Conservation (phyloP, 2,329 filamentous ascomycete genomes). For the Rasamsonia emersonii region DNA sequence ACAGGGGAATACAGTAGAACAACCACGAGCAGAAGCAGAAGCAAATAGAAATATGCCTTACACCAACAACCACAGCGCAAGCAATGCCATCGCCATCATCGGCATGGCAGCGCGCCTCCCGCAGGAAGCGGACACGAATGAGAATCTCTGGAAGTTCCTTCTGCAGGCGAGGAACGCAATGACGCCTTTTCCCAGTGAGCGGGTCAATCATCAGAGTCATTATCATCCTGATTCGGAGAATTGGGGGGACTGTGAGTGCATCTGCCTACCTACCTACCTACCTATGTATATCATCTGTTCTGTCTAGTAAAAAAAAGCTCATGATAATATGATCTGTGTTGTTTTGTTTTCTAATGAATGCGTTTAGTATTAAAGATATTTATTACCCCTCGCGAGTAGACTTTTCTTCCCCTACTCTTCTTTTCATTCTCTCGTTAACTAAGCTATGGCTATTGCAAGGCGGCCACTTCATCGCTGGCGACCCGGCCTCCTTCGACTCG, state of each 20-base stretch:
- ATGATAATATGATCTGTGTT: no score
- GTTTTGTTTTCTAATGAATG: no score
- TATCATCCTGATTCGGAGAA: constrained; percentile 4
- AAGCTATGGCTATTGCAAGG: no score
- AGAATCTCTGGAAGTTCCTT: constrained; percentile 5
- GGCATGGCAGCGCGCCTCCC: constrained; percentile 7
- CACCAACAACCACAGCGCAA: no score
- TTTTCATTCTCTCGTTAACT: no score
- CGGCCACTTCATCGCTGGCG: constrained; percentile 17
- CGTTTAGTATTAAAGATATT: neutral
- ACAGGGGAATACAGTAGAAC: no score
- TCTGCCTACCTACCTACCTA: no score
- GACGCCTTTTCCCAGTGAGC: constrained; percentile 1
- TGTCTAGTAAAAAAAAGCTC: no score
- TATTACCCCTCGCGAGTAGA: neutral
- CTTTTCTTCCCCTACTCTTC: constrained; percentile 6
- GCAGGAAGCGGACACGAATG: constrained; percentile 4
- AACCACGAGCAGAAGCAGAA: no score
- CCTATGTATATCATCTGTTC: no score
- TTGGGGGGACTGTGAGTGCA: constrained; percentile 1
- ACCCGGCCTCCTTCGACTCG: constrained; percentile 18
- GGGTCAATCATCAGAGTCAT: neutral
- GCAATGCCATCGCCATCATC: constrained; percentile 6
- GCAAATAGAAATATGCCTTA: no score
- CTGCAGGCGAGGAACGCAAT: constrained; percentile 5